Percentiles rank a stretch among this genome's conserved stretches.
These are phyloP conservation scores for Linnemannia hyalina DNA, from an alignment of 192 early-diverging fungal genomes.

Conservation along the genomic window DNA sequence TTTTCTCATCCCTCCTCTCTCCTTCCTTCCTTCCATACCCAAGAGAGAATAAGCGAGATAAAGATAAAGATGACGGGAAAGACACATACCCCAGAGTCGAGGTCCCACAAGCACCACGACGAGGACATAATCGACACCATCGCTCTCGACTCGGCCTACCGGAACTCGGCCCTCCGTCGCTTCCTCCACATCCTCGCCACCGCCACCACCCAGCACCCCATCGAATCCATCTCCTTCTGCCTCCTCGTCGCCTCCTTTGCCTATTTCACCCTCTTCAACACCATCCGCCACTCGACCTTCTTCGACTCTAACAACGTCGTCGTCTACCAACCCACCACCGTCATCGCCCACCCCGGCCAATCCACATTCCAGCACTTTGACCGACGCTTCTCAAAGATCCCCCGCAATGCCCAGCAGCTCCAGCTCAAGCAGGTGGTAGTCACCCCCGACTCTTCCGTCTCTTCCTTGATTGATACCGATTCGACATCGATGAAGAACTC, in stretches of 20 bases:
- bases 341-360: slow-evolving; percentile 51
- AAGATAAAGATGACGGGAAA: slow-evolving; percentile 44
- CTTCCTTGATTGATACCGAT: slow-evolving; percentile 23
- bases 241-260: slow-evolving; percentile 80
- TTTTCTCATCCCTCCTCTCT: background rate
- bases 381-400: slow-evolving; percentile 58
- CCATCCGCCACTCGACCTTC: slow-evolving; percentile 74
- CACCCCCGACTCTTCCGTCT: slow-evolving; percentile 32
- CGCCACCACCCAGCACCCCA: slow-evolving; percentile 73
- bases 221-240: slow-evolving; percentile 82
- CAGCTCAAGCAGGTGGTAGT: slow-evolving; percentile 75
- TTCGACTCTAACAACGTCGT: slow-evolving; percentile 60
- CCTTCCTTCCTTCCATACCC: background rate
- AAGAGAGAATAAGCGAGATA: background rate
- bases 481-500: slow-evolving; percentile 47
- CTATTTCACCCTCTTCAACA: slow-evolving; percentile 83
- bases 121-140: slow-evolving; percentile 18
- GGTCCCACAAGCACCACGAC: slow-evolving; percentile 21
- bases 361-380: slow-evolving; percentile 53
- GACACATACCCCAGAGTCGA: slow-evolving; percentile 47
- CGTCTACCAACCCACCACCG: slow-evolving; percentile 60
- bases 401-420: slow-evolving; percentile 58
- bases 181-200: slow-evolving; percentile 47
- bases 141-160: slow-evolving; percentile 35
- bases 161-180: slow-evolving; percentile 49